These are phyloP conservation scores for Dactylellina sp. DNA, from an alignment of 2,329 filamentous ascomycete species.

Conservation along the genomic window DNA sequence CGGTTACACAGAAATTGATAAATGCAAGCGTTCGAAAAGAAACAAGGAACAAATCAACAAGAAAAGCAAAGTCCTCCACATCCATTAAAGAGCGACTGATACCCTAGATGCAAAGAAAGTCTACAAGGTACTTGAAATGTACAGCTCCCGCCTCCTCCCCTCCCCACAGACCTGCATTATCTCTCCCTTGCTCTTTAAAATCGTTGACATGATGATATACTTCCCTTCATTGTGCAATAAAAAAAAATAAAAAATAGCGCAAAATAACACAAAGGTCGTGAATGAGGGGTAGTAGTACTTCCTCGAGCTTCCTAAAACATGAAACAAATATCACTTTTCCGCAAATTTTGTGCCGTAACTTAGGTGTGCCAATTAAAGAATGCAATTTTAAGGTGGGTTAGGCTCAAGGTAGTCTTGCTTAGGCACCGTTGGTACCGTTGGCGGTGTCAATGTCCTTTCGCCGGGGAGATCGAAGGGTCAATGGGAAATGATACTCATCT, in stretches of 20 bases:
- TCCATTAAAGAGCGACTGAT: slow-evolving; percentile 51
- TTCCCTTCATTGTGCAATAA: not conserved
- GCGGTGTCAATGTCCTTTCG: slow-evolving; percentile 16
- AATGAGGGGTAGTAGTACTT: not conserved
- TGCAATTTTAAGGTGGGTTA: no score
- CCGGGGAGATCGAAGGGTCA: slow-evolving; percentile 69
- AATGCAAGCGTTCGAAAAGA: not conserved
- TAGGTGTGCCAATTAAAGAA: not conserved
- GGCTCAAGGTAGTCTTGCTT: no score
- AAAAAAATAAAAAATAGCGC: slow-evolving; percentile 1
- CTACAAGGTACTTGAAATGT: not conserved
- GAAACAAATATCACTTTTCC: not conserved
- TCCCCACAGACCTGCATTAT: not conserved
- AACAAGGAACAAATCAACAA: not conserved
- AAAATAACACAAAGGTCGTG: no score
- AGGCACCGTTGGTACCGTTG: no score
- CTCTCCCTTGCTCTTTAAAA: not conserved
- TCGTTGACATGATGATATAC: not conserved
- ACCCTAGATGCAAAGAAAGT: not conserved
- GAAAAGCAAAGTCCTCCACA: not conserved
- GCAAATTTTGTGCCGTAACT: not conserved
- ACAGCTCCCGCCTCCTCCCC: slow-evolving; percentile 26
- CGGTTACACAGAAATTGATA: not conserved
- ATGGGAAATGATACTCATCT: slow-evolving; percentile 78
- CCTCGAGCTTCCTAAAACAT: not conserved